Conservation (phyloP, 2,329 filamentous ascomycete species). For the Endoconidiophora polonica region DNA sequence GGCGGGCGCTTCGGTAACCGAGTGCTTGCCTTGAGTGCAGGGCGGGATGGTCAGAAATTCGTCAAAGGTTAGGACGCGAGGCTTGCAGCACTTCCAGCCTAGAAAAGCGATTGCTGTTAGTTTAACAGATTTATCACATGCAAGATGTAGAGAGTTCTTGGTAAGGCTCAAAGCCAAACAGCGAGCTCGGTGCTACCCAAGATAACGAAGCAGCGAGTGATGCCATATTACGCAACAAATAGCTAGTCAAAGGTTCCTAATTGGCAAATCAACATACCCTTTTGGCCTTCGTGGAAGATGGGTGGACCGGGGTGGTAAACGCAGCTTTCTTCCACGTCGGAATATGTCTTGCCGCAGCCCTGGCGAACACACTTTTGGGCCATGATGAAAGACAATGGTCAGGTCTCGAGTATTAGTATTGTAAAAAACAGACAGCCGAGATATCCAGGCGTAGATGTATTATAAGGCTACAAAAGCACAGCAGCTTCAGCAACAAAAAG, state of each 20-base stretch:
- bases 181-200: too few relatives aligned
- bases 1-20: constrained; percentile 58
- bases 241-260: neutral
- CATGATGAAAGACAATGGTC: constrained; percentile 27
- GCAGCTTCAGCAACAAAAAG: too few relatives aligned
- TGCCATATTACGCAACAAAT: too few relatives aligned
- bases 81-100: constrained; percentile 99
- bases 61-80: constrained; percentile 89
- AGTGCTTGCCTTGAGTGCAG: constrained; percentile 86
- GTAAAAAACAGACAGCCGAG: too few relatives aligned
- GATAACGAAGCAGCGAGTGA: too few relatives aligned
- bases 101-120: neutral
- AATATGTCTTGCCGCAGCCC: constrained; percentile 80
- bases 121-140: neutral
- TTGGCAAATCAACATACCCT: constrained; percentile 46
- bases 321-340: constrained; percentile 61
- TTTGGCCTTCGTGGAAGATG: constrained; percentile 94
- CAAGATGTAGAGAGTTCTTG: too few relatives aligned
- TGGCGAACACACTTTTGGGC: constrained; percentile 87
- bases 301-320: constrained; percentile 86
- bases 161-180: neutral
- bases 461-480: too few relatives aligned
- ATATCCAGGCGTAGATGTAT: too few relatives aligned
- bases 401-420: too few relatives aligned
- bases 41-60: constrained; percentile 89